Conservation (phyloP, 108 stramenopile genomes). For the Schizochytrium sp. region DNA sequence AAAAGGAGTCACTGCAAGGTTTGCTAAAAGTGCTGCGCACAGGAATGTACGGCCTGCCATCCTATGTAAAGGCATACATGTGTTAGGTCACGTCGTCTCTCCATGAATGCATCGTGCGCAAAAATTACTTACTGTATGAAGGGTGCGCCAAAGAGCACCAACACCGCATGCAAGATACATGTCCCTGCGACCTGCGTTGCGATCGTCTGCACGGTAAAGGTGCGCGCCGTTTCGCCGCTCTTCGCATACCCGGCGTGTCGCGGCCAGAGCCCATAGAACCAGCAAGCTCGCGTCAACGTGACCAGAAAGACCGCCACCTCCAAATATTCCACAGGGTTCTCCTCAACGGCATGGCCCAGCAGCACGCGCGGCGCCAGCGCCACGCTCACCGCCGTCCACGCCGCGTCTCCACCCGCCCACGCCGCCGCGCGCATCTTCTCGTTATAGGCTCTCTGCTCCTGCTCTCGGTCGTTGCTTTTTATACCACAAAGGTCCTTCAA, state of each 20-base stretch:
- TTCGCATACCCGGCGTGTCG: neutral
- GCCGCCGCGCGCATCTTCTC: neutral
- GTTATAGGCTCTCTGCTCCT: too few species aligned
- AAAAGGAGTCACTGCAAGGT: neutral
- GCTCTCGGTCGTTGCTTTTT: too few species aligned
- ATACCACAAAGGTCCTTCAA: too few species aligned
- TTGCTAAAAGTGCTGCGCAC: neutral
- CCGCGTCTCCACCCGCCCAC: neutral
- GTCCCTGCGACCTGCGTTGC: neutral
- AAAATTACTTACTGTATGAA: neutral
- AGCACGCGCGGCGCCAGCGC: neutral
- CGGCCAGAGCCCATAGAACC: neutral
- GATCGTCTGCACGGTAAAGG: neutral
- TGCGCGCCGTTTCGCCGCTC: neutral
- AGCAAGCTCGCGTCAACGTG: neutral
- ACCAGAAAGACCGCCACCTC: neutral
- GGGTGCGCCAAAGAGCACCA: neutral
- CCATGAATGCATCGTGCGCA: neutral
- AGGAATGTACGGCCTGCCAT: neutral
- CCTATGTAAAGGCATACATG: neutral
- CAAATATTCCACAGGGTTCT: neutral
- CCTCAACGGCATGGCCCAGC: neutral
- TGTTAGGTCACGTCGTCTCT: neutral
- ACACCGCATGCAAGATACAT: neutral
- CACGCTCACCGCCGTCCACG: neutral